phyloP scores from a whole-genome alignment of 2,329 filamentous ascomycete species.

The Aspergillus sp. region DNA sequence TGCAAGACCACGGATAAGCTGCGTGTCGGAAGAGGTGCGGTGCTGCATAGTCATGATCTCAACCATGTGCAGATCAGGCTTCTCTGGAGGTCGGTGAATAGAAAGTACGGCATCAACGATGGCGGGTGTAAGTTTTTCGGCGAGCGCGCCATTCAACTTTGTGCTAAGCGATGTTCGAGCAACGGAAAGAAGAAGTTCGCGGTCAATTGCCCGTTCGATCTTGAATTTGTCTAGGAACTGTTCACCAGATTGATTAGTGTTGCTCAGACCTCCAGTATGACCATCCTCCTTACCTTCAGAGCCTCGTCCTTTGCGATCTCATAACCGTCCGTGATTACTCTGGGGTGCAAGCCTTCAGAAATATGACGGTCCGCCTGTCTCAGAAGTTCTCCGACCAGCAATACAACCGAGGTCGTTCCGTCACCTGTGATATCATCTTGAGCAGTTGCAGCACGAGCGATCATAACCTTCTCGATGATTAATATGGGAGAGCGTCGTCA shows the following conservation, averaged over 20 bases:
- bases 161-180: constrained; percentile 92
- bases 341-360: constrained; percentile 90
- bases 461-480: constrained; percentile 56
- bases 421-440: constrained; percentile 99
- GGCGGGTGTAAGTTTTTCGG: constrained; percentile 85
- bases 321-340: constrained; percentile 96
- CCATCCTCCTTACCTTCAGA: constrained; percentile 64
- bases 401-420: constrained; percentile 92
- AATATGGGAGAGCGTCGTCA: constrained; percentile 17
- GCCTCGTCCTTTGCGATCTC: constrained; percentile 94
- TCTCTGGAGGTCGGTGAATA: constrained; percentile 84
- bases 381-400: constrained; percentile 91
- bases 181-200: constrained; percentile 89
- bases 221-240: constrained; percentile 96
- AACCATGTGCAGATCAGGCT: constrained; percentile 98
- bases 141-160: constrained; percentile 86
- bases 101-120: constrained; percentile 96
- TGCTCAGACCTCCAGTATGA: not conserved
- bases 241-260: constrained; percentile 4
- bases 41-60: constrained; percentile 99
- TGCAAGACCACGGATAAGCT: constrained; percentile 88
- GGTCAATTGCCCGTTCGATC: constrained; percentile 80
- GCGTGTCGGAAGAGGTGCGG: constrained; percentile 90
- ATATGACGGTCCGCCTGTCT: constrained; percentile 98
- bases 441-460: constrained; percentile 81